Evolutionary conservation across 345 rosid species (phyloP).

Genomic region (Arabis alpina): DNA sequence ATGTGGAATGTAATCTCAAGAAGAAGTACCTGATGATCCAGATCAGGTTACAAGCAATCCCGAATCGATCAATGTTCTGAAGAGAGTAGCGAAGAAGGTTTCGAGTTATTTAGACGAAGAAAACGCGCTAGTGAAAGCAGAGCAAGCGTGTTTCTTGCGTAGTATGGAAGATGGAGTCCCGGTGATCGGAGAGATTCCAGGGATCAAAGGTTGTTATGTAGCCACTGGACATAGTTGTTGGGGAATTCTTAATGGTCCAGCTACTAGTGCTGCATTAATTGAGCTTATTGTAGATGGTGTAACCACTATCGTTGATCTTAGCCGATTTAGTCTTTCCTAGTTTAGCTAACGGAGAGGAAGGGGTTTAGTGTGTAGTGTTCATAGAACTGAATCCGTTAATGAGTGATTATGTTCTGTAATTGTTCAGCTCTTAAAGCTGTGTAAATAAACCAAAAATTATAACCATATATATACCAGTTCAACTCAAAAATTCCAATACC

Average conservation of each 20-base stretch:
- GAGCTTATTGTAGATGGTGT: slow-evolving; percentile 73
- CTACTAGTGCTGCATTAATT: slow-evolving; percentile 86
- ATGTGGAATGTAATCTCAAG: slow-evolving; percentile 82
- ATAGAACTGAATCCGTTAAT: too few species aligned
- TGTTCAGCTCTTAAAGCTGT: too few species aligned
- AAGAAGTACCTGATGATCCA: slow-evolving; percentile 82
- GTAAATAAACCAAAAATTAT: too few species aligned
- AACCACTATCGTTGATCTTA: slow-evolving; percentile 65
- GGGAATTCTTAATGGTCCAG: slow-evolving; percentile 93
- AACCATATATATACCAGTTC: not conserved
- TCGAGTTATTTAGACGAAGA: slow-evolving; percentile 73
- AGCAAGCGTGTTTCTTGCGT: slow-evolving; percentile 93
- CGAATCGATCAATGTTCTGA: slow-evolving; percentile 69
- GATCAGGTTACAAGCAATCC: slow-evolving; percentile 62
- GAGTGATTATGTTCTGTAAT: too few species aligned
- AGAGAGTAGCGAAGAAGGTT: slow-evolving; percentile 68
- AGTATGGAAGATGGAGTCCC: slow-evolving; percentile 79
- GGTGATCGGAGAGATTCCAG: slow-evolving; percentile 77
- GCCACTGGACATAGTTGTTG: slow-evolving; percentile 90
- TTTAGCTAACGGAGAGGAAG: slow-evolving; percentile 42
- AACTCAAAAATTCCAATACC: too few species aligned
- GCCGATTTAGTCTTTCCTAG: slow-evolving; percentile 74
- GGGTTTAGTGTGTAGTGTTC: too few species aligned
- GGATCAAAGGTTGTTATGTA: slow-evolving; percentile 69
- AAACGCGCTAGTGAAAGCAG: slow-evolving; percentile 64